Percentiles rank a stretch among this genome's conserved stretches.
Evolutionary conservation across 202 grass and related monocot species (phyloP).

Genomic region (Schoenoplectus tabernaemontani): DNA sequence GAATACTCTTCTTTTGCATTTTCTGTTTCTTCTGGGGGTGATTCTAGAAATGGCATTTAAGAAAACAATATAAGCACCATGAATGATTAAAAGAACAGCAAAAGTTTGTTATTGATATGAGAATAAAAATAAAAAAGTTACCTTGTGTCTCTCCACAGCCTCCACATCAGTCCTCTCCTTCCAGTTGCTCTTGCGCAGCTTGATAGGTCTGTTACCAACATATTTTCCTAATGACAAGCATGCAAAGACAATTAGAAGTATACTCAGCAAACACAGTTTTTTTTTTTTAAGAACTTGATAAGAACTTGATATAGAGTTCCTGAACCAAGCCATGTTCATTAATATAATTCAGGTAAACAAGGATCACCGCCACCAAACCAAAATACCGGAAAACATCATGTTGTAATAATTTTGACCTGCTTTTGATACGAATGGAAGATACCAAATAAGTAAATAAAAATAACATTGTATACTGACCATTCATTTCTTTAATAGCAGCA

Average conservation of each 20-base stretch:
- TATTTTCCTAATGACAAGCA: constrained; percentile 58
- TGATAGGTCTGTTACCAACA: constrained; percentile 94
- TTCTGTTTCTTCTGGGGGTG: constrained; percentile 92
- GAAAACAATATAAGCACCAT: not conserved
- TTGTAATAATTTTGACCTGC: not conserved
- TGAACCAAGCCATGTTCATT: too few relatives aligned
- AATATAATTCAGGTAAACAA: too few relatives aligned
- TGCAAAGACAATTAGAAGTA: not conserved
- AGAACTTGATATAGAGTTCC: too few relatives aligned
- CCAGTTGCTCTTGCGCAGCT: constrained; percentile 97
- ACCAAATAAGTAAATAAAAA: not conserved
- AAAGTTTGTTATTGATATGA: not conserved
- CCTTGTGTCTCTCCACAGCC: constrained; percentile 84
- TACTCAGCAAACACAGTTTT: too few relatives aligned
- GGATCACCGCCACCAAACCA: too few relatives aligned
- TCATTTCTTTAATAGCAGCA: constrained; percentile 98
- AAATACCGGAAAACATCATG: too few relatives aligned
- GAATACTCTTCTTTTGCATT: constrained; percentile 69
- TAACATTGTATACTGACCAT: constrained; percentile 37
- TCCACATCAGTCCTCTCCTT: constrained; percentile 94
- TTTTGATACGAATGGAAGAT: not conserved
- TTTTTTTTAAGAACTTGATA: too few relatives aligned
- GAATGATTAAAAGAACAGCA: not conserved
- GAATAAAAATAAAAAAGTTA: constrained; percentile 7
- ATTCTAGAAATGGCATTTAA: constrained; percentile 37